Evolutionary conservation across 208 protist genomes (phyloP).

Genomic region (Trypanosomatidae sp.): DNA sequence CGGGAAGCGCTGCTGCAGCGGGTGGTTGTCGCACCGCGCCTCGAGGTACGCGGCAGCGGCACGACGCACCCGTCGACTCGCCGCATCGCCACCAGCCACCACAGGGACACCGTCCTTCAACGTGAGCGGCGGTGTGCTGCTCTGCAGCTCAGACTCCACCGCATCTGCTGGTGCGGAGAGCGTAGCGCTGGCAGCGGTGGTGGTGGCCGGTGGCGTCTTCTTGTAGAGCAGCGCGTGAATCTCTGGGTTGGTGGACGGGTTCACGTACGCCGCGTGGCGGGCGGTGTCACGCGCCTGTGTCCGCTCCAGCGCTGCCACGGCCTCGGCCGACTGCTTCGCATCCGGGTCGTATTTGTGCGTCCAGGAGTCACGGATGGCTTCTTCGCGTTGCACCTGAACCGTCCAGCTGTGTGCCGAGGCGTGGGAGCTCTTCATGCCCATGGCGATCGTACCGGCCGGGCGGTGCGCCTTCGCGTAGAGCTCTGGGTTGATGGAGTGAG

Average conservation of each 20-base stretch:
- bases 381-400: constrained; percentile 51
- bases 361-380: constrained; percentile 45
- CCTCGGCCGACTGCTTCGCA: constrained; percentile 2
- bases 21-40: constrained; percentile 27
- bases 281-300: constrained; percentile 42
- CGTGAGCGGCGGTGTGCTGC: not conserved
- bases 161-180: not conserved
- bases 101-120: too few relatives aligned
- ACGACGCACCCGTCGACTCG: not conserved
- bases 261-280: constrained; percentile 29
- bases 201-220: constrained; percentile 10
- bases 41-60: constrained; percentile 37
- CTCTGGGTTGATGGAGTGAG: constrained; percentile 56
- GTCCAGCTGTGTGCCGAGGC: constrained; percentile 53
- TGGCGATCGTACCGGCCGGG: constrained; percentile 59
- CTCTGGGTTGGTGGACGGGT: constrained; percentile 43
- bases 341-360: constrained; percentile 35
- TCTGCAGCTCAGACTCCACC: too few relatives aligned
- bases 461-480: constrained; percentile 49
- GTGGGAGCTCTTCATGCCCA: constrained; percentile 72
- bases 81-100: not conserved
- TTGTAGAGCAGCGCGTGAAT: constrained; percentile 44
- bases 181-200: not conserved
- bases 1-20: constrained; percentile 48
- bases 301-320: constrained; percentile 32